Evolutionary conservation across 148 eudicot genomes (phyloP).

Genomic region (Fallopia convolvulus): DNA sequence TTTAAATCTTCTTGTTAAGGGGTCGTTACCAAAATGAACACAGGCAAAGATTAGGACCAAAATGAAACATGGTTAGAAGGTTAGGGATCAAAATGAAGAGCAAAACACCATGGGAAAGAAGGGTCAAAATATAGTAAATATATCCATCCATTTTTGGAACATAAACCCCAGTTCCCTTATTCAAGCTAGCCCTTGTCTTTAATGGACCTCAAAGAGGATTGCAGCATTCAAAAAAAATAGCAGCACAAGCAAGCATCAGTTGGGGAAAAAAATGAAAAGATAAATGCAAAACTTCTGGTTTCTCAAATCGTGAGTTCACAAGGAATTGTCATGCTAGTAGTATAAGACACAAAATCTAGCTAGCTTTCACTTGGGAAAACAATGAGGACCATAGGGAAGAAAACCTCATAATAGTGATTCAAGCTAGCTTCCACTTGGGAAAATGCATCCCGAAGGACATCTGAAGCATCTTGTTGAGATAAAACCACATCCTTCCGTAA

Average conservation of each 20-base stretch:
- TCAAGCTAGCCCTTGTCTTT: background rate
- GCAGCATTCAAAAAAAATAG: background rate
- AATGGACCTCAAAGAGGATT: background rate
- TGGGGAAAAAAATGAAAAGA: background rate
- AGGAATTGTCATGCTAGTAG: background rate
- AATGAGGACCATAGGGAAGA: background rate
- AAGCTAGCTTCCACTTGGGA: conserved; percentile 64
- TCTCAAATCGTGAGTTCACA: background rate
- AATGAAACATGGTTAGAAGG: background rate
- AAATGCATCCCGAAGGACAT: conserved; percentile 86
- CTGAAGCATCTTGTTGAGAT: conserved; percentile 70
- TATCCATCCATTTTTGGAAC: background rate
- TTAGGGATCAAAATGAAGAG: background rate
- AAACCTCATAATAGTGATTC: conserved; percentile 83
- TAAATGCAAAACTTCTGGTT: background rate
- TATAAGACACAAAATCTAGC: background rate
- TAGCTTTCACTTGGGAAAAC: background rate
- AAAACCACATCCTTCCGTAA: conserved; percentile 55
- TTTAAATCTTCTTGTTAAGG: background rate
- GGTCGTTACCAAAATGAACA: background rate
- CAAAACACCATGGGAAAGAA: background rate
- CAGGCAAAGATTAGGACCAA: background rate
- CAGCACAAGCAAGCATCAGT: background rate
- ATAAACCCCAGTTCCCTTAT: background rate
- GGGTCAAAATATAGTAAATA: background rate